Conservation (phyloP, 352 stramenopile genomes). For the Hyaloperonospora brassicae region DNA sequence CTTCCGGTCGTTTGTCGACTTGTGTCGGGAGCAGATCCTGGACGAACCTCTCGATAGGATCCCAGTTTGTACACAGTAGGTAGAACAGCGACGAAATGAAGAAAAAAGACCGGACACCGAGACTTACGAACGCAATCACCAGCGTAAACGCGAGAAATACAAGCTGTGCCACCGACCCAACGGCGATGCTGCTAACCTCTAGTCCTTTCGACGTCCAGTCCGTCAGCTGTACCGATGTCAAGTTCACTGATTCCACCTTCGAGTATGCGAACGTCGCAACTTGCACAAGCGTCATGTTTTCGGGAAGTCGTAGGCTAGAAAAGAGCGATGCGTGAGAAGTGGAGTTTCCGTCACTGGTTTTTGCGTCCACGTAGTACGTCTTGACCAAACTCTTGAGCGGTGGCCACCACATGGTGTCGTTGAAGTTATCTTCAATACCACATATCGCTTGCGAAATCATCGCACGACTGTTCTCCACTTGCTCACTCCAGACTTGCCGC, state of each 20-base stretch:
- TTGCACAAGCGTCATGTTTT: slow-evolving; percentile 80
- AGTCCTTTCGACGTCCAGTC: slow-evolving; percentile 82
- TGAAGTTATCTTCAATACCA: slow-evolving; percentile 81
- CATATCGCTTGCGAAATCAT: slow-evolving; percentile 76
- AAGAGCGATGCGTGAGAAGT: slow-evolving; percentile 45
- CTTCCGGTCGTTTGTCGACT: slow-evolving; percentile 58
- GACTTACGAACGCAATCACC: slow-evolving; percentile 78
- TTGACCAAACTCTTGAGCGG: slow-evolving; percentile 75
- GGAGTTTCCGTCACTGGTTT: slow-evolving; percentile 44
- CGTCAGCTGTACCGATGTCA: slow-evolving; percentile 77
- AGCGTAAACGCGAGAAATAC: slow-evolving; percentile 70
- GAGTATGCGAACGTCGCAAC: slow-evolving; percentile 65
- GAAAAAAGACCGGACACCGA: slow-evolving; percentile 81
- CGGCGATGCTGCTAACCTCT: slow-evolving; percentile 74
- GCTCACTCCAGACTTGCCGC: slow-evolving; percentile 72
- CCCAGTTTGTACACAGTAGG: slow-evolving; percentile 78
- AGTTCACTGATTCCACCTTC: slow-evolving; percentile 81
- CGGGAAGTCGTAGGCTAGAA: slow-evolving; percentile 45
- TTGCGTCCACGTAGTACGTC: slow-evolving; percentile 75
- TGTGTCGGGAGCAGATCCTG: slow-evolving; percentile 71
- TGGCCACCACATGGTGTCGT: slow-evolving; percentile 86
- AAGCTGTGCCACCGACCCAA: slow-evolving; percentile 75
- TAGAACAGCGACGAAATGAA: slow-evolving; percentile 86
- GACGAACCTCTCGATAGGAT: slow-evolving; percentile 79
- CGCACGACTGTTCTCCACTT: slow-evolving; percentile 69